Evolutionary conservation across 208 protist species (phyloP).

Genomic region (Leishmania aethiopica): DNA sequence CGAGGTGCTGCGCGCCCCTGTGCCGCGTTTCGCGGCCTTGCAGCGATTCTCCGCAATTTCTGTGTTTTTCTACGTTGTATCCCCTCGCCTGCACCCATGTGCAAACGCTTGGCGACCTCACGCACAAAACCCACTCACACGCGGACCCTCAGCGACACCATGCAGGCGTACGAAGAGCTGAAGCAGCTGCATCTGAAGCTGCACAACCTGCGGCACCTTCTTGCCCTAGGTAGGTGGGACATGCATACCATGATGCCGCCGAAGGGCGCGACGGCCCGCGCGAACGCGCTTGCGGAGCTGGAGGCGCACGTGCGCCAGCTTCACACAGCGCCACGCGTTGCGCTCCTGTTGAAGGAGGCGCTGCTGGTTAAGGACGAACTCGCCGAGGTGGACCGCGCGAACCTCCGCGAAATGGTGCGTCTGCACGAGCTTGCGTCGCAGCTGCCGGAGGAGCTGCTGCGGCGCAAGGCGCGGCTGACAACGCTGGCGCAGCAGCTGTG

Average conservation of each 20-base stretch:
- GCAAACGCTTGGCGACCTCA: background rate
- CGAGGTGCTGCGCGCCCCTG: background rate
- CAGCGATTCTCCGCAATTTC: background rate
- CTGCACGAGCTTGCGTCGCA: constrained; percentile 1
- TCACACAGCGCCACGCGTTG: background rate
- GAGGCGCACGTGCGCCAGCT: background rate
- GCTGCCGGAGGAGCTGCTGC: constrained; percentile 3
- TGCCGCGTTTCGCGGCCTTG: background rate
- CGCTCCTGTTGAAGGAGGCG: constrained; percentile 2
- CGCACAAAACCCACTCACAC: background rate
- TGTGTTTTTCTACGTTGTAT: background rate
- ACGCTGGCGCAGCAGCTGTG: background rate
- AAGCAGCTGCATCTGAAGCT: background rate
- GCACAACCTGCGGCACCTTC: background rate
- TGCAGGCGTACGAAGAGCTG: background rate
- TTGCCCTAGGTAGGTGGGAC: background rate
- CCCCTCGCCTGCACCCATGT: background rate
- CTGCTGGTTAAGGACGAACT: background rate
- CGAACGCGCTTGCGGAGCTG: background rate
- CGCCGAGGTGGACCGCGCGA: background rate
- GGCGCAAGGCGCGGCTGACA: background rate
- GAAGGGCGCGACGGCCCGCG: background rate
- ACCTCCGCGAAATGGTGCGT: background rate
- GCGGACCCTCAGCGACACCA: background rate
- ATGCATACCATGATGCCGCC: background rate